A percentile compares a stretch with the other conserved stretches of the same genome.
Conservation (phyloP, 176 grass and related monocot species). For the Elaeis guineensis region DNA sequence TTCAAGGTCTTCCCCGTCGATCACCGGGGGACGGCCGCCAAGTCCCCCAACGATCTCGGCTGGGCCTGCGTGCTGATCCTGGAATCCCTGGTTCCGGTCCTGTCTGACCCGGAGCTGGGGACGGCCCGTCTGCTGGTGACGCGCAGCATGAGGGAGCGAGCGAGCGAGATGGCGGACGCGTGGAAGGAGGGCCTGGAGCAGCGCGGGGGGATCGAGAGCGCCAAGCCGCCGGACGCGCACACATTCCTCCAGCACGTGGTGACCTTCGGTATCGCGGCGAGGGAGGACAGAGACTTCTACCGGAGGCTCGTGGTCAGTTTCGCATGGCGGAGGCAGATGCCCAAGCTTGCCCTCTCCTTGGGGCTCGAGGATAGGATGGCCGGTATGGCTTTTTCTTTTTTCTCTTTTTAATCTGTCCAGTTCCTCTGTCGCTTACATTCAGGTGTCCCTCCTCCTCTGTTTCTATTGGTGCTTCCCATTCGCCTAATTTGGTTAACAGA, state of each 20-base stretch:
- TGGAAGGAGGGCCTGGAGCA: slow-evolving; percentile 56
- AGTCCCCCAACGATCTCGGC: slow-evolving; percentile 55
- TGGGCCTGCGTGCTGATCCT: slow-evolving; percentile 93
- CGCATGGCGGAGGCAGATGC: slow-evolving; percentile 81
- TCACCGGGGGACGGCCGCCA: slow-evolving; percentile 26
- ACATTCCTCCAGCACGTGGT: slow-evolving; percentile 64
- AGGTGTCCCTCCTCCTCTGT: too few species aligned
- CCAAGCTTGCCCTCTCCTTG: slow-evolving; percentile 53
- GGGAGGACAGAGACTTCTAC: slow-evolving; percentile 54
- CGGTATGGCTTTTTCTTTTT: slow-evolving; percentile 33
- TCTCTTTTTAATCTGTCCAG: neutral
- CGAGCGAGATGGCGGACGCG: slow-evolving; percentile 40
- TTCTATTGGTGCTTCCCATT: too few species aligned
- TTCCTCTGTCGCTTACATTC: neutral
- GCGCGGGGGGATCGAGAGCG: slow-evolving; percentile 56
- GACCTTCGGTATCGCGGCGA: slow-evolving; percentile 56
- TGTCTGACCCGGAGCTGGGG: slow-evolving; percentile 49
- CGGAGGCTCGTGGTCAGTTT: slow-evolving; percentile 62
- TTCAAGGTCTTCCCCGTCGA: slow-evolving; percentile 67
- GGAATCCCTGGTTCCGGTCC: slow-evolving; percentile 50
- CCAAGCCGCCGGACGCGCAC: slow-evolving; percentile 68
- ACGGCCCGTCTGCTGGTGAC: slow-evolving; percentile 40
- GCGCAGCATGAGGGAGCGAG: slow-evolving; percentile 29
- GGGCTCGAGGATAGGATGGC: slow-evolving; percentile 75
- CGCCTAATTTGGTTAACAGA: too few species aligned